Evolutionary conservation across 169 alveolate genomes (phyloP).

Genomic region (Perkinsus olseni): DNA sequence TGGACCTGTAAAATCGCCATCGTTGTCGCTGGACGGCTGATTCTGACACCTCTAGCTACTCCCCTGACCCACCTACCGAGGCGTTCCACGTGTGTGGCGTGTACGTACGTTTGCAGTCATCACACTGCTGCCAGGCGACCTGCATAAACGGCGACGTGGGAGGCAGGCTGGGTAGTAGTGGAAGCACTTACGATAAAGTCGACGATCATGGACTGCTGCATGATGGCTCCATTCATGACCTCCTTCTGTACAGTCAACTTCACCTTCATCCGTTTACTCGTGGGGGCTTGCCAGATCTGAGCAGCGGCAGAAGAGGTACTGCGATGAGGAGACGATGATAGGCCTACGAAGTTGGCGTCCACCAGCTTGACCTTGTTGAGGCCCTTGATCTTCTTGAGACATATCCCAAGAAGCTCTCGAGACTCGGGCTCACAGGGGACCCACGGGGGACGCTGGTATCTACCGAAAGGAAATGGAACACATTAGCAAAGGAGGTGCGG

Average conservation of each 20-base stretch:
- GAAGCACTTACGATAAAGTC: slow-evolving; percentile 72
- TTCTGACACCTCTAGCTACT: too few species aligned
- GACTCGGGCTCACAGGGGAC: slow-evolving; percentile 84
- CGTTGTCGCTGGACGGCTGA: too few species aligned
- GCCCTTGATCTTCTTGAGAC: slow-evolving; percentile 91
- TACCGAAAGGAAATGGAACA: slow-evolving; percentile 9
- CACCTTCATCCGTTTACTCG: slow-evolving; percentile 81
- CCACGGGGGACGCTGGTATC: slow-evolving; percentile 92
- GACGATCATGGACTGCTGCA: slow-evolving; percentile 75
- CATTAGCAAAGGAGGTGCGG: too few species aligned
- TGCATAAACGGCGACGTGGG: not conserved
- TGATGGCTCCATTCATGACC: slow-evolving; percentile 73
- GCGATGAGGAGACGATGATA: slow-evolving; percentile 23
- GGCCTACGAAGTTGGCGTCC: slow-evolving; percentile 90
- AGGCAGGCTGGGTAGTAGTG: not conserved
- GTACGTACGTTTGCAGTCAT: slow-evolving; percentile 89
- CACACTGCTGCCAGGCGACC: slow-evolving; percentile 75
- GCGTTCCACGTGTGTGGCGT: slow-evolving; percentile 99
- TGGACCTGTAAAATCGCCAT: slow-evolving; percentile 26
- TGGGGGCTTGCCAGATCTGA: slow-evolving; percentile 34
- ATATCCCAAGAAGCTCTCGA: slow-evolving; percentile 88
- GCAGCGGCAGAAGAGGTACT: not conserved
- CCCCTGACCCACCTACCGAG: not conserved
- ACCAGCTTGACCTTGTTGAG: slow-evolving; percentile 78
- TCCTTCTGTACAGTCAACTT: slow-evolving; percentile 89